A percentile compares a stretch with the other conserved stretches of the same genome.
Evolutionary conservation across 441 rosid genomes (phyloP).

Genomic region (Capsella rubella): DNA sequence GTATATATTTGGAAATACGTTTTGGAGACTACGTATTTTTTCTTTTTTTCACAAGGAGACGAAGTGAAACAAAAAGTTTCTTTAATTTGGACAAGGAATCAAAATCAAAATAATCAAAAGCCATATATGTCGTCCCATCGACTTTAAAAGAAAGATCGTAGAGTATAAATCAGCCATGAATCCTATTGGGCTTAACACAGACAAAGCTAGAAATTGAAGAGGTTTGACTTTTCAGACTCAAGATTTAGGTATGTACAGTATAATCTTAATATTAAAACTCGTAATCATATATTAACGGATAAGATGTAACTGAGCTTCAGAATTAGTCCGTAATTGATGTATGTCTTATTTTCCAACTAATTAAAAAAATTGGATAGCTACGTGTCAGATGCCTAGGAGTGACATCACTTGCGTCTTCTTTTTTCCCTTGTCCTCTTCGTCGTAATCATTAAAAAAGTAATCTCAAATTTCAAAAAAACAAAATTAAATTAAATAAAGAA

Average conservation of each 20-base stretch:
- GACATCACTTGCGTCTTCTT: slow-evolving; percentile 38
- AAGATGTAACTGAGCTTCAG: not conserved
- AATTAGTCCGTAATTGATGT: no score
- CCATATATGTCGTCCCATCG: not conserved
- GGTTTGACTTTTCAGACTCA: not conserved
- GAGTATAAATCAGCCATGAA: not conserved
- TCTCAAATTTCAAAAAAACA: not conserved
- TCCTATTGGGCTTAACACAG: not conserved
- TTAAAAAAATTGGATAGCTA: not conserved
- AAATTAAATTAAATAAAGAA: slow-evolving; percentile 18
- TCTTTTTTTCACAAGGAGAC: not conserved
- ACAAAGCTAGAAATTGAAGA: not conserved
- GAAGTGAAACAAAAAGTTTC: not conserved
- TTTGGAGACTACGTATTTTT: not conserved
- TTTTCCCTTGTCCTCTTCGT: slow-evolving; percentile 26
- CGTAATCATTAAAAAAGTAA: slow-evolving; percentile 29
- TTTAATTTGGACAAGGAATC: not conserved
- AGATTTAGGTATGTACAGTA: not conserved
- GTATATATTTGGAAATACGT: not conserved
- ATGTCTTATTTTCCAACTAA: no score
- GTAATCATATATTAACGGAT: not conserved
- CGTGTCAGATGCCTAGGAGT: slow-evolving; percentile 32
- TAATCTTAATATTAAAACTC: not conserved
- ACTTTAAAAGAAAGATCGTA: not conserved
- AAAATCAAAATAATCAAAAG: not conserved